Percentiles rank a stretch among this genome's conserved stretches.
phyloP scores from a whole-genome alignment of 352 stramenopile species.

The Phytophthora kernoviae region DNA sequence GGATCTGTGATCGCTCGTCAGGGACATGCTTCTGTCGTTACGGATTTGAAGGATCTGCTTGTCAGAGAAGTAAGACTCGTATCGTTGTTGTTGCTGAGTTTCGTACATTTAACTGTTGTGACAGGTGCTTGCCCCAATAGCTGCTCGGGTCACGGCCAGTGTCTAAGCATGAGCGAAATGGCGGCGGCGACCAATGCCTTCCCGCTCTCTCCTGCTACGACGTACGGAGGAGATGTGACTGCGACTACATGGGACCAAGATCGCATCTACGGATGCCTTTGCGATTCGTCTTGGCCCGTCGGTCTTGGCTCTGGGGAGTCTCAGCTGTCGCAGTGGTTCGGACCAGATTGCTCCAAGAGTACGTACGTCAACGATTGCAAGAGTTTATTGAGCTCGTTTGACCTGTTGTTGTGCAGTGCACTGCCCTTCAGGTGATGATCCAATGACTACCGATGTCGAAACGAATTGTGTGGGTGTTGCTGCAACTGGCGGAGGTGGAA shows the following conservation, averaged over 20 bases:
- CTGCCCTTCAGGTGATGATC: slow-evolving; percentile 90
- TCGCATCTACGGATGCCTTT: slow-evolving; percentile 77
- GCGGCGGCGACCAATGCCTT: slow-evolving; percentile 49
- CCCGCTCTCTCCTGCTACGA: slow-evolving; percentile 59
- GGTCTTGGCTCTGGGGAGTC: slow-evolving; percentile 71
- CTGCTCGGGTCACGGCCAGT: slow-evolving; percentile 78
- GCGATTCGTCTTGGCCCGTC: slow-evolving; percentile 78
- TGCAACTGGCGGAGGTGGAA: slow-evolving; percentile 43
- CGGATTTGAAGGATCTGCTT: slow-evolving; percentile 76
- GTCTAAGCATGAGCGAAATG: slow-evolving; percentile 70
- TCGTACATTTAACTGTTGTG: neutral
- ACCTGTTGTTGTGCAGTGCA: slow-evolving; percentile 42
- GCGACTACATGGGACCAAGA: slow-evolving; percentile 81
- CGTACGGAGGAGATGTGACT: slow-evolving; percentile 56
- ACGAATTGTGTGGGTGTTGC: slow-evolving; percentile 77
- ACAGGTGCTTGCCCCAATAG: slow-evolving; percentile 51
- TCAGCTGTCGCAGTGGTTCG: slow-evolving; percentile 90
- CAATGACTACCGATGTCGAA: slow-evolving; percentile 80
- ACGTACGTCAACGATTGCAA: slow-evolving; percentile 4
- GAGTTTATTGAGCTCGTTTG: neutral
- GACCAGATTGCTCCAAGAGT: slow-evolving; percentile 84
- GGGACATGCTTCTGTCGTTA: slow-evolving; percentile 71
- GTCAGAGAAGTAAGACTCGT: slow-evolving; percentile 56
- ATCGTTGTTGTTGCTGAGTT: neutral
- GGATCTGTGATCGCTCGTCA: slow-evolving; percentile 53